Percentiles rank a stretch among this genome's conserved stretches.
Conservation (phyloP, 345 rosid genomes). For the Iberis pinnata region DNA sequence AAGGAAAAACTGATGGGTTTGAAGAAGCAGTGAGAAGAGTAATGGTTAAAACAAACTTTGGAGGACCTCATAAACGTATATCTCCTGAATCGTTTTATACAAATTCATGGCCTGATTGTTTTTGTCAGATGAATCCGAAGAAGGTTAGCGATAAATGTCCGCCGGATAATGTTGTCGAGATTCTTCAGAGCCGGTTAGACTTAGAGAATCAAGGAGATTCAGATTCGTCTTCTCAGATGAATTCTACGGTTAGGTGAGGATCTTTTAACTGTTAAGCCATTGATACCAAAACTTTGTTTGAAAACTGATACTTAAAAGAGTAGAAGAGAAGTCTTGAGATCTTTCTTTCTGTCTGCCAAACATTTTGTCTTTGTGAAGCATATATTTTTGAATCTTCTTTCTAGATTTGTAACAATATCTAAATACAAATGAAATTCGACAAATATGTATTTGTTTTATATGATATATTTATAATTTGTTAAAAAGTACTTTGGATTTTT, state of each 20-base stretch:
- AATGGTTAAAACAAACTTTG: slow-evolving; percentile 84
- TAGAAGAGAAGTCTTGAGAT: slow-evolving; percentile 13
- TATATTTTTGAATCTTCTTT: slow-evolving; percentile 13
- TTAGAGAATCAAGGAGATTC: slow-evolving; percentile 41
- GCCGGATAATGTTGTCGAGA: slow-evolving; percentile 70
- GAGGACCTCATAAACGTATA: slow-evolving; percentile 83
- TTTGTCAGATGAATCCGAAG: slow-evolving; percentile 60
- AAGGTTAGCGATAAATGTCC: slow-evolving; percentile 83
- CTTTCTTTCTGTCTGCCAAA: slow-evolving; percentile 19
- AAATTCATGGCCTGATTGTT: slow-evolving; percentile 99
- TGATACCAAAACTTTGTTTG: slow-evolving; percentile 10
- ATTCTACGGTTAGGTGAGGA: slow-evolving; percentile 44
- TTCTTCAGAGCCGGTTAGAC: slow-evolving; percentile 49
- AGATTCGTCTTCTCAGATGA: slow-evolving; percentile 34
- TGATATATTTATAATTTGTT: too few species aligned
- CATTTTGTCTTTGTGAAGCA: slow-evolving; percentile 14
- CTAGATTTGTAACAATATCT: slow-evolving; percentile 20
- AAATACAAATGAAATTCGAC: slow-evolving; percentile 1
- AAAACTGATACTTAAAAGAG: slow-evolving; percentile 11
- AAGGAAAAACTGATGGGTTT: slow-evolving; percentile 55
- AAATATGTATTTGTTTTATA: neutral
- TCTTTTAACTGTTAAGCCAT: neutral
- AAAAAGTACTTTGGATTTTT: too few species aligned
- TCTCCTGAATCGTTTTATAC: slow-evolving; percentile 95
- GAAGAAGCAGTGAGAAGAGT: slow-evolving; percentile 75